These are phyloP conservation scores for Lanzia echinophila DNA, from an alignment of 2,329 filamentous ascomycete species.

Conservation along the genomic window DNA sequence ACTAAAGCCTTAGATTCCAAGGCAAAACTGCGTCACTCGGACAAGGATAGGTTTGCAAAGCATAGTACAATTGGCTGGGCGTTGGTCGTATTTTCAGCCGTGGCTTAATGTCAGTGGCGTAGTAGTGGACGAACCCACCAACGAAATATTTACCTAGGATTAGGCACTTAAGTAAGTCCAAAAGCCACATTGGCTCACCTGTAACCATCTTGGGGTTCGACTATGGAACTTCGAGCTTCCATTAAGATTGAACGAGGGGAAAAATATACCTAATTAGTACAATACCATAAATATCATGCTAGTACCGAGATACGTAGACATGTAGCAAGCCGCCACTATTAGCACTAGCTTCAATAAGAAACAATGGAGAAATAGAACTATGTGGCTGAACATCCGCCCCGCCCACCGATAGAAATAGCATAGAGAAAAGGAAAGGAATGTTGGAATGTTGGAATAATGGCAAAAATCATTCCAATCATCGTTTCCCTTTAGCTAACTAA, in stretches of 20 bases:
- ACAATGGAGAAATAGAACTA: conserved; percentile 1
- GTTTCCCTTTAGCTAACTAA: too few species aligned
- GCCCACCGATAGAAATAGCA: too few species aligned
- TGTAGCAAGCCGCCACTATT: not conserved
- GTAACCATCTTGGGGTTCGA: not conserved
- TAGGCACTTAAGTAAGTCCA: not conserved
- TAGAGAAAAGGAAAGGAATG: not conserved
- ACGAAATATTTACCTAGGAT: not conserved
- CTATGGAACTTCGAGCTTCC: not conserved
- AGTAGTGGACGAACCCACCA: not conserved
- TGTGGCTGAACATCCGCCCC: not conserved
- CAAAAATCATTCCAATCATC: too few species aligned
- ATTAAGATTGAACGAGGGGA: too few species aligned
- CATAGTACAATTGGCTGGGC: conserved; percentile 1
- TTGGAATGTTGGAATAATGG: not conserved
- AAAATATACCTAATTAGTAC: too few species aligned
- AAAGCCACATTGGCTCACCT: not conserved
- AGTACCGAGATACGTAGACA: not conserved
- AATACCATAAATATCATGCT: not conserved
- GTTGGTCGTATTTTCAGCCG: conserved; percentile 5
- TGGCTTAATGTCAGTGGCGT: conserved; percentile 4
- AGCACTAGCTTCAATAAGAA: not conserved
- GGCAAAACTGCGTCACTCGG: conserved; percentile 1
- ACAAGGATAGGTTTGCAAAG: not conserved
- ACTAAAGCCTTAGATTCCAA: not conserved